Evolutionary conservation across 176 grass and related monocot genomes (phyloP).

Genomic region (Carex littledalei): DNA sequence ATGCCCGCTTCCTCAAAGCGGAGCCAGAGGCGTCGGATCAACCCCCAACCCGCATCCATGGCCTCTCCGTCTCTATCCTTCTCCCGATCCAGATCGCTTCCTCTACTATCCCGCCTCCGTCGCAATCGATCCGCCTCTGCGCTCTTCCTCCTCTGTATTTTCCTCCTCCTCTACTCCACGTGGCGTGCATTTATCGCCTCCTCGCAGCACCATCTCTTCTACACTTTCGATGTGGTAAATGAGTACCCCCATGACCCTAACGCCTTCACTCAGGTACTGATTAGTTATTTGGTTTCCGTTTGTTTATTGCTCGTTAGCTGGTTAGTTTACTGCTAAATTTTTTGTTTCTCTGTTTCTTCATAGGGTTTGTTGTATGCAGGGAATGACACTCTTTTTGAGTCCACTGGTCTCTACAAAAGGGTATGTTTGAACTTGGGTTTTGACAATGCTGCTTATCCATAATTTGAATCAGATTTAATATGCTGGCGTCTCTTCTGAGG

Average conservation of each 20-base stretch:
- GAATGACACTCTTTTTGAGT: conserved; percentile 80
- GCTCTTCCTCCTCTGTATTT: conserved; percentile 21
- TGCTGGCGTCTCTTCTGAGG: background rate
- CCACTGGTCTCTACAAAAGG: conserved; percentile 71
- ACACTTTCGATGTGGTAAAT: conserved; percentile 62
- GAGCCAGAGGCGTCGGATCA: conserved; percentile 13
- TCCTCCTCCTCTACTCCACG: conserved; percentile 18
- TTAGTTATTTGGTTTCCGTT: background rate
- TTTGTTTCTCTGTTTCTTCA: background rate
- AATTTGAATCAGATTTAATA: background rate
- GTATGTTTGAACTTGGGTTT: conserved; percentile 29
- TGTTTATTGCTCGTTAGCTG: background rate
- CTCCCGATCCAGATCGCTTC: conserved; percentile 6
- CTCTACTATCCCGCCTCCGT: background rate
- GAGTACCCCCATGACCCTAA: conserved; percentile 76
- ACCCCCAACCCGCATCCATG: conserved; percentile 1
- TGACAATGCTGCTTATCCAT: background rate
- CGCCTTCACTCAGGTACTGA: conserved; percentile 71
- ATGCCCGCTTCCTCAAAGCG: conserved; percentile 12
- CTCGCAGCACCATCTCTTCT: conserved; percentile 32
- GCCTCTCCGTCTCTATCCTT: background rate
- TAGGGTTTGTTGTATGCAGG: conserved; percentile 79
- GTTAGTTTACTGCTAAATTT: background rate
- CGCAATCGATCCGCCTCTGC: conserved; percentile 1
- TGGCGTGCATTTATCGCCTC: conserved; percentile 1